These are phyloP conservation scores for Croton setiger DNA, from an alignment of 441 rosid genomes.

Conservation along the genomic window DNA sequence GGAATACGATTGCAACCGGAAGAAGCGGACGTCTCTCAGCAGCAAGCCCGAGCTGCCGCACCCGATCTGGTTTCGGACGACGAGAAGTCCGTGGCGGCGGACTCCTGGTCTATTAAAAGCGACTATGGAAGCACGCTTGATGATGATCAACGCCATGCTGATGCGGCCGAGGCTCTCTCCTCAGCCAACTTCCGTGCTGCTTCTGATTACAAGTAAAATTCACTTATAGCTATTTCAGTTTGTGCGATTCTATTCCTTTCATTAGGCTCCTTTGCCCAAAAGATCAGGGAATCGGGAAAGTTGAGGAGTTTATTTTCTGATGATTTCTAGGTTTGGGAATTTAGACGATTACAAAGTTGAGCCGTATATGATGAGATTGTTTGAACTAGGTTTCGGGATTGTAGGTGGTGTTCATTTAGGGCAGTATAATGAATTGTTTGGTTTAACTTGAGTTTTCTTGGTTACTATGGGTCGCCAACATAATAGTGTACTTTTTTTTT, in stretches of 20 bases:
- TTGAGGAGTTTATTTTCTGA: neutral
- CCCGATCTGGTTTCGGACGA: constrained; percentile 78
- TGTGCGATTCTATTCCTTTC: neutral
- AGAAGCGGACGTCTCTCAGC: constrained; percentile 60
- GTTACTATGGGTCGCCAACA: neutral
- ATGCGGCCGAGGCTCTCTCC: constrained; percentile 87
- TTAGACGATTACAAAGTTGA: neutral
- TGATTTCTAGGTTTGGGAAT: neutral
- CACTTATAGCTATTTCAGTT: neutral
- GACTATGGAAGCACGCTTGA: constrained; percentile 96
- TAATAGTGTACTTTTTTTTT: neutral
- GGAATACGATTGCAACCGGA: constrained; percentile 71
- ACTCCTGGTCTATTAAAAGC: constrained; percentile 97
- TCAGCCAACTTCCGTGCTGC: constrained; percentile 71
- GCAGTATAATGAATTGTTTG: neutral
- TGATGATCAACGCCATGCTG: constrained; percentile 96
- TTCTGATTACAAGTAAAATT: constrained; percentile 64
- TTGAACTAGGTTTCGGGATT: constrained; percentile 1
- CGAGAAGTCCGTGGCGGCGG: constrained; percentile 95
- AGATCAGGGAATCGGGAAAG: neutral
- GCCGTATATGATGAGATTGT: neutral
- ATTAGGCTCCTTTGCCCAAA: neutral
- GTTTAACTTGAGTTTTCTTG: neutral
- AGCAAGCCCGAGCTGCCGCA: constrained; percentile 33
- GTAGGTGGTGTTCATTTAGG: neutral